phyloP scores from a whole-genome alignment of 192 early-diverging fungal genomes.

The Backusella mclennaniae region DNA sequence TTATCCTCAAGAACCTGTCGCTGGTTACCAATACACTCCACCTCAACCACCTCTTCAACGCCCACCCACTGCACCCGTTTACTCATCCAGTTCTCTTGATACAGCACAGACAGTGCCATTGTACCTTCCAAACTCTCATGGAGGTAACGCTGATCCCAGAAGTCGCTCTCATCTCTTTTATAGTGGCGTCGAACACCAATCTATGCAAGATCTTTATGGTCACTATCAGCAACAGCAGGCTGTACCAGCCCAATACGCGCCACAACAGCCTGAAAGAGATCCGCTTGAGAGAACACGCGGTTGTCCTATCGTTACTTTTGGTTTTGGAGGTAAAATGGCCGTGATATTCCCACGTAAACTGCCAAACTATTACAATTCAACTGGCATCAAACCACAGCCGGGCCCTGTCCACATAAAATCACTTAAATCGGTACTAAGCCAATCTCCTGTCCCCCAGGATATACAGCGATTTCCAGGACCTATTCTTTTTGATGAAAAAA shows the following conservation, averaged over 20 bases:
- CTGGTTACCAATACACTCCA: background rate
- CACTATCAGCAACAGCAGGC: background rate
- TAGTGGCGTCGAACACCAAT: constrained; percentile 10
- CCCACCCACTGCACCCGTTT: constrained; percentile 13
- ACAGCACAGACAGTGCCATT: background rate
- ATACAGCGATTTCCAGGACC: constrained; percentile 52
- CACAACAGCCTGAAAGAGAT: constrained; percentile 18
- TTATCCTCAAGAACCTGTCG: background rate
- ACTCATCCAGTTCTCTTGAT: background rate
- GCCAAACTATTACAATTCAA: constrained; percentile 41
- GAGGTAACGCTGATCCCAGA: constrained; percentile 2
- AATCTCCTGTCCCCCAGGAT: constrained; percentile 9
- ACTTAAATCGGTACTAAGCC: constrained; percentile 42
- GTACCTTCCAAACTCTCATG: background rate
- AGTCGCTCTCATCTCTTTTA: background rate
- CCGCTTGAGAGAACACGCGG: constrained; percentile 45
- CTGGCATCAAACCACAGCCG: constrained; percentile 7
- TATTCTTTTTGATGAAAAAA: constrained; percentile 53
- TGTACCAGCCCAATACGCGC: background rate
- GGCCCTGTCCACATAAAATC: constrained; percentile 42
- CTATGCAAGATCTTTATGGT: constrained; percentile 12
- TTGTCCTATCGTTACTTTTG: constrained; percentile 65
- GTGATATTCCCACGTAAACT: constrained; percentile 65
- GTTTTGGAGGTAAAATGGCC: constrained; percentile 73
- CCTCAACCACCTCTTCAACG: constrained; percentile 2